Conservation (phyloP, 2,329 filamentous ascomycete species). For the Talaromyces sp. region DNA sequence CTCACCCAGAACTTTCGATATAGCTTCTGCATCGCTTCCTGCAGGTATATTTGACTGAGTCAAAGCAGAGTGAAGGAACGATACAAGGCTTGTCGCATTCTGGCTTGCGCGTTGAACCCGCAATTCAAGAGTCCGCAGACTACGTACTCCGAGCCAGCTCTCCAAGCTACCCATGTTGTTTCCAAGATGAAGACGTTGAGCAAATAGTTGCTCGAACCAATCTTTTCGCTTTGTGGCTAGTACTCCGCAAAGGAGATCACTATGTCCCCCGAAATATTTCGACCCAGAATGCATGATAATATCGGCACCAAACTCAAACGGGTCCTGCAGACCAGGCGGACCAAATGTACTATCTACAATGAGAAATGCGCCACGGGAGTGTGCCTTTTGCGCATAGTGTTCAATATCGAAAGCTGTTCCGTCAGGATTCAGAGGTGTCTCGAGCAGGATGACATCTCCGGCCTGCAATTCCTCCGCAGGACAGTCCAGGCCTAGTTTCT, state of each 20-base stretch:
- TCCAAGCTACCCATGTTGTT: slow-evolving; percentile 85
- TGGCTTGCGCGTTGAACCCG: slow-evolving; percentile 72
- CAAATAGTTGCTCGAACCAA: slow-evolving; percentile 60
- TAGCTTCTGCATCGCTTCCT: slow-evolving; percentile 40
- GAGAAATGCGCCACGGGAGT: slow-evolving; percentile 67
- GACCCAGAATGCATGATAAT: slow-evolving; percentile 88
- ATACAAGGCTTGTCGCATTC: slow-evolving; percentile 66
- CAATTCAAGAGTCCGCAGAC: slow-evolving; percentile 79
- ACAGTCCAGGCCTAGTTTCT: slow-evolving; percentile 69
- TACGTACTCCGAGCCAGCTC: slow-evolving; percentile 85
- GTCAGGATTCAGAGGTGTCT: slow-evolving; percentile 90
- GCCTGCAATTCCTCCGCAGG: slow-evolving; percentile 61
- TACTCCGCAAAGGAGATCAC: slow-evolving; percentile 86
- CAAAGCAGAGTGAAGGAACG: slow-evolving; percentile 62
- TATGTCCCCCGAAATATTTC: slow-evolving; percentile 95
- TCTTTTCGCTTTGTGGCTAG: slow-evolving; percentile 60
- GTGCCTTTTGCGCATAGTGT: slow-evolving; percentile 69
- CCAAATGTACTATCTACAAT: slow-evolving; percentile 90
- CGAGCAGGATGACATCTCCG: slow-evolving; percentile 84
- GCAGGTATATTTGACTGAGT: slow-evolving; percentile 34
- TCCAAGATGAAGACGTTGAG: slow-evolving; percentile 74
- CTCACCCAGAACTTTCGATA: slow-evolving; percentile 55
- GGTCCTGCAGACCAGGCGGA: slow-evolving; percentile 83
- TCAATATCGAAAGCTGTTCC: slow-evolving; percentile 74
- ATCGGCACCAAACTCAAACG: slow-evolving; percentile 77